phyloP scores from a whole-genome alignment of 345 rosid species.

The Clarkia xantiana region DNA sequence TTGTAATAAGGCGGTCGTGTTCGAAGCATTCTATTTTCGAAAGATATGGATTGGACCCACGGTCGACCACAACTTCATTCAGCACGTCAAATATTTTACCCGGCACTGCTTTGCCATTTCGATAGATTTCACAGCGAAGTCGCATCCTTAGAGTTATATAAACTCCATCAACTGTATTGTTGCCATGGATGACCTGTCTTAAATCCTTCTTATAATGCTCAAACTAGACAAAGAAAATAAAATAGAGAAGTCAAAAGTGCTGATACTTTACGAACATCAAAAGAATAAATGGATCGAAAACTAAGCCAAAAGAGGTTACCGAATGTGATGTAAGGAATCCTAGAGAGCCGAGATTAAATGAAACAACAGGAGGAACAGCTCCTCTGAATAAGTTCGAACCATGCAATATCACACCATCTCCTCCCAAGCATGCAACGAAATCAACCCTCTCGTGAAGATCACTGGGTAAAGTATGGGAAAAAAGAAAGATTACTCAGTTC shows the following conservation, averaged over 20 bases:
- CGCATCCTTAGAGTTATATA: constrained; percentile 97
- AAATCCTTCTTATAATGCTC: constrained; percentile 73
- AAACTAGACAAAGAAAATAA: constrained; percentile 32
- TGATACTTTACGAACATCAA: not conserved
- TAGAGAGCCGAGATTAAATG: constrained; percentile 93
- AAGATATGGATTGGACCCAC: constrained; percentile 98
- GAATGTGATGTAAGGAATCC: constrained; percentile 92
- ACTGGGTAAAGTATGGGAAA: constrained; percentile 24
- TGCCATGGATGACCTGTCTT: constrained; percentile 76
- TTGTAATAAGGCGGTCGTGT: constrained; percentile 87
- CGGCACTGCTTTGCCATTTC: constrained; percentile 76
- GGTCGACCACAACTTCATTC: constrained; percentile 85
- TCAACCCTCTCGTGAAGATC: constrained; percentile 98
- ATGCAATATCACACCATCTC: constrained; percentile 93
- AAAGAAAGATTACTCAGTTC: constrained; percentile 3
- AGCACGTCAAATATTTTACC: constrained; percentile 91
- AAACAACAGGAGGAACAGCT: constrained; percentile 90
- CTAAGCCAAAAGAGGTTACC: constrained; percentile 27
- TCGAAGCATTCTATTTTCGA: constrained; percentile 96
- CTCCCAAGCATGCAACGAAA: constrained; percentile 95
- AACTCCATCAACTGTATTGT: constrained; percentile 70
- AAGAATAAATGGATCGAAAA: not conserved
- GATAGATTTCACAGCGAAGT: constrained; percentile 75
- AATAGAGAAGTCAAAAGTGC: constrained; percentile 5
- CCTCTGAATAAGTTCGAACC: constrained; percentile 90